Evolutionary conservation across 1,284 basidiomycete genomes (phyloP).

Genomic region (Salmacisia buchloeana): DNA sequence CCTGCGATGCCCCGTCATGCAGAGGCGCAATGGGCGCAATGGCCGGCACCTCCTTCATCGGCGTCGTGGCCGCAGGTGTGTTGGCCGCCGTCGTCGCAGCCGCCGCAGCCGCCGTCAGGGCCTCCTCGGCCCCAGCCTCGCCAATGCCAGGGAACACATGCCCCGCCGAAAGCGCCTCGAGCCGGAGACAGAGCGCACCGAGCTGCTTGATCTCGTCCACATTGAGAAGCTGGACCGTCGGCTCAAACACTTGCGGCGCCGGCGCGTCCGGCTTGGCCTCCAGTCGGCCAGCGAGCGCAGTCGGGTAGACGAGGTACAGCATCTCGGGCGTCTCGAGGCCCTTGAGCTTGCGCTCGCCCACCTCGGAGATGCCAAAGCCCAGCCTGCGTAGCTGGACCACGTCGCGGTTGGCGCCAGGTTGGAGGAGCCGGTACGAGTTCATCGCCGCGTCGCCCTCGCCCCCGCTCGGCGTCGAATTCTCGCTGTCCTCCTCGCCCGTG

Average conservation of each 20-base stretch:
- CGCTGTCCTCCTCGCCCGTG: constrained; percentile 25
- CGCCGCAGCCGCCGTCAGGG: neutral
- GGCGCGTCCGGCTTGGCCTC: constrained; percentile 58
- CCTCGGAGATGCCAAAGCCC: constrained; percentile 66
- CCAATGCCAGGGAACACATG: constrained; percentile 55
- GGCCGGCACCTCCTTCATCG: too few species aligned
- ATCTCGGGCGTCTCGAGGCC: constrained; percentile 74
- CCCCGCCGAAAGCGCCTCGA: constrained; percentile 71
- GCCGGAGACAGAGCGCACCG: constrained; percentile 68
- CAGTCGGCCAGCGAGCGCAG: constrained; percentile 67
- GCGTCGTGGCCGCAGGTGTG: too few species aligned
- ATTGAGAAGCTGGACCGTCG: constrained; percentile 60
- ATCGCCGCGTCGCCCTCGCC: constrained; percentile 31
- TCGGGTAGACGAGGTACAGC: constrained; percentile 78
- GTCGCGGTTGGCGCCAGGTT: constrained; percentile 50
- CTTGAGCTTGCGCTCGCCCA: constrained; percentile 89
- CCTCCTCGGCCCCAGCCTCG: neutral
- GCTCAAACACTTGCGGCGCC: constrained; percentile 48
- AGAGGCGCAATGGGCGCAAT: too few species aligned
- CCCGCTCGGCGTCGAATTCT: constrained; percentile 14
- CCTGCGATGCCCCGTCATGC: too few species aligned
- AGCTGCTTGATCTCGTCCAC: constrained; percentile 74
- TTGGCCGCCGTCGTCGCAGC: neutral
- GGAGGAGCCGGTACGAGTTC: constrained; percentile 47
- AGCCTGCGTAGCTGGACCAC: constrained; percentile 70